A percentile compares a stretch with the other conserved stretches of the same genome.
phyloP scores from a whole-genome alignment of 2,329 filamentous ascomycete species.

The Epichloe gansuensis region DNA sequence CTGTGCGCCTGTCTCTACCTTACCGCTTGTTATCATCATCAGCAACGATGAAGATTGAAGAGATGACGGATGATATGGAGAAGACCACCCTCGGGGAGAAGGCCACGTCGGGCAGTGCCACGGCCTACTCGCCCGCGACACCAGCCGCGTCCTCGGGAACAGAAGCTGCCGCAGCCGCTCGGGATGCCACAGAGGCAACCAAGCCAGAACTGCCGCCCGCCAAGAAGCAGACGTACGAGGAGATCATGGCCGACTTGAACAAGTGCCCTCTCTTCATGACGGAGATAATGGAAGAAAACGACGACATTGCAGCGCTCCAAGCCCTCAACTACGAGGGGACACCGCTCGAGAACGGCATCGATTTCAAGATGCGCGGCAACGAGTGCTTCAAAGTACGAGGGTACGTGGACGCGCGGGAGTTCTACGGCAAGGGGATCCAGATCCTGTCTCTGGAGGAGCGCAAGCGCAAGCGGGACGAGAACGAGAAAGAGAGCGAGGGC shows the following conservation, averaged over 20 bases:
- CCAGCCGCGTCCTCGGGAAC: not conserved
- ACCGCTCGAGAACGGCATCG: slow-evolving; percentile 64
- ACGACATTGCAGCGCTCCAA: slow-evolving; percentile 73
- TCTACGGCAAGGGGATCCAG: slow-evolving; percentile 76
- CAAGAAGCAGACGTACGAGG: slow-evolving; percentile 38
- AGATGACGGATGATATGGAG: slow-evolving; percentile 30
- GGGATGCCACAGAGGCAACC: slow-evolving; percentile 12
- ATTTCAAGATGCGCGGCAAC: slow-evolving; percentile 88
- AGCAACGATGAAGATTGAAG: slow-evolving; percentile 26
- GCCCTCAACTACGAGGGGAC: slow-evolving; percentile 91
- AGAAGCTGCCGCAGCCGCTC: not conserved
- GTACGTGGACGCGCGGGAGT: slow-evolving; percentile 79
- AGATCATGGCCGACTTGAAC: slow-evolving; percentile 45
- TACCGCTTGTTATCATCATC: not conserved
- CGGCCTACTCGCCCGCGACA: too few relatives aligned
- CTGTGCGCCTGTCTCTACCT: not conserved
- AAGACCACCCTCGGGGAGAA: slow-evolving; percentile 16
- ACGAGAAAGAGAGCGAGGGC: slow-evolving; percentile 9
- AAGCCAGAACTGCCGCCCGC: slow-evolving; percentile 35
- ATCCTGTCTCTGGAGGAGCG: slow-evolving; percentile 55
- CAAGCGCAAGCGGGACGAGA: slow-evolving; percentile 25
- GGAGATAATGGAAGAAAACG: slow-evolving; percentile 73
- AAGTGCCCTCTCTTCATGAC: slow-evolving; percentile 89
- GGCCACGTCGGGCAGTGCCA: not conserved
- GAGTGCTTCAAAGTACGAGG: slow-evolving; percentile 64